Percentiles rank a stretch among this genome's conserved stretches.
Evolutionary conservation across 2,329 filamentous ascomycete genomes (phyloP).

Genomic region (Fusarium zealandicum): DNA sequence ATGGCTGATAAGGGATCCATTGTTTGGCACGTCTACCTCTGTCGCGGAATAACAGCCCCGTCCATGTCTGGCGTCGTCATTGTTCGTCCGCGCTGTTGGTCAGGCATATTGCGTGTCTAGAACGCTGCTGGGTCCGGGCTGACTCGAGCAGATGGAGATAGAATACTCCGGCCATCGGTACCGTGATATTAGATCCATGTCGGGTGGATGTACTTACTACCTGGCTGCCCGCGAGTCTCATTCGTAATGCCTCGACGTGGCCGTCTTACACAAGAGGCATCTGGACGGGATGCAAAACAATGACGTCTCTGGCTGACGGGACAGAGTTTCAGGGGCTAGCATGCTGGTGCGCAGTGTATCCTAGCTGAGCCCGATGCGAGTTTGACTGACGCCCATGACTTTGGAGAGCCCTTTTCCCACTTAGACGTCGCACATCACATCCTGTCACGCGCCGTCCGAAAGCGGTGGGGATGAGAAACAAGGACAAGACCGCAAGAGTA

Average conservation of each 20-base stretch:
- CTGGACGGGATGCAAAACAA: too few species aligned
- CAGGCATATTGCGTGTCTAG: not conserved
- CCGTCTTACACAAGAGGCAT: not conserved
- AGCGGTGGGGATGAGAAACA: conserved; percentile 12
- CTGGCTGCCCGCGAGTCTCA: not conserved
- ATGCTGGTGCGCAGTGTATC: conserved; percentile 7
- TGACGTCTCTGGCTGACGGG: conserved; percentile 14
- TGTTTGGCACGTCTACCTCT: not conserved
- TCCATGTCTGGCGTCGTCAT: conserved; percentile 20
- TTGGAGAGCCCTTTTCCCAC: not conserved
- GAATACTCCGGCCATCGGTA: conserved; percentile 10
- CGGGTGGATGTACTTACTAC: not conserved
- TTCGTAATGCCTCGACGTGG: not conserved
- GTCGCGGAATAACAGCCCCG: not conserved
- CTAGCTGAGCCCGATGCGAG: conserved; percentile 5
- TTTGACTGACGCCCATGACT: not conserved
- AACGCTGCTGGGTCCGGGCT: conserved; percentile 6
- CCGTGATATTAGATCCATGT: conserved; percentile 4
- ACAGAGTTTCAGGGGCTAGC: conserved; percentile 26
- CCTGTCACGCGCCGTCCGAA: conserved; percentile 28
- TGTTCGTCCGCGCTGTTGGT: conserved; percentile 1
- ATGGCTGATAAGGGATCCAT: not conserved
- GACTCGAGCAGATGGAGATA: conserved; percentile 20
- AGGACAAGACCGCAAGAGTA: not conserved
- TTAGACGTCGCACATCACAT: conserved; percentile 20